These are phyloP conservation scores for Alternaria burnsii DNA, from an alignment of 2,329 filamentous ascomycete genomes.

Conservation along the genomic window DNA sequence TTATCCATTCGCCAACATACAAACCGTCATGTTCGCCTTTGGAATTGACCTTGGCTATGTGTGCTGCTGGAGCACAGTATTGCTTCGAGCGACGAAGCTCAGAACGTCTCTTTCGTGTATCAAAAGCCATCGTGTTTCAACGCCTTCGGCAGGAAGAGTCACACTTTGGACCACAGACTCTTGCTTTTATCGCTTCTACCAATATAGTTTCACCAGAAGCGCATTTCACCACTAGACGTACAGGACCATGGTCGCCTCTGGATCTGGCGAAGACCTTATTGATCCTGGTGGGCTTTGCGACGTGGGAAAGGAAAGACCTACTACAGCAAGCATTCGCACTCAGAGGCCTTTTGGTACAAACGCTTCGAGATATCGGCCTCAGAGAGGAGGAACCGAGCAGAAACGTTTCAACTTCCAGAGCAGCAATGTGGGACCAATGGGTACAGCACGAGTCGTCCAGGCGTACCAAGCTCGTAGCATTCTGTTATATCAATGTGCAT, in stretches of 20 bases:
- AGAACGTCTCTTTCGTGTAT: slow-evolving; percentile 38
- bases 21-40: slow-evolving; percentile 40
- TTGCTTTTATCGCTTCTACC: slow-evolving; percentile 29
- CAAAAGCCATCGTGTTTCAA: slow-evolving; percentile 43
- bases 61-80: slow-evolving; percentile 45
- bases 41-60: slow-evolving; percentile 45
- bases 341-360: slow-evolving; percentile 37
- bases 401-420: slow-evolving; percentile 25
- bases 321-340: slow-evolving; percentile 44
- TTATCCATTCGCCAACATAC: slow-evolving; percentile 46
- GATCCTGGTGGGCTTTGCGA: slow-evolving; percentile 43
- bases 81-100: slow-evolving; percentile 44
- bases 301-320: slow-evolving; percentile 43
- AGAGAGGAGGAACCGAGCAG: slow-evolving; percentile 25
- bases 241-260: slow-evolving; percentile 37
- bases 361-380: slow-evolving; percentile 40
- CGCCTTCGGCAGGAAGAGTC: slow-evolving; percentile 36
- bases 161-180: slow-evolving; percentile 34
- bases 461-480: slow-evolving; percentile 44
- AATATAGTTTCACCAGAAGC: slow-evolving; percentile 20
- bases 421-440: slow-evolving; percentile 43
- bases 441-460: slow-evolving; percentile 38
- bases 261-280: slow-evolving; percentile 42
- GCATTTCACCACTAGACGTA: slow-evolving; percentile 15
- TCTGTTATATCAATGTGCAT: slow-evolving; percentile 46